Evolutionary conservation across 345 rosid genomes (phyloP).

Genomic region (Turnera subulata): DNA sequence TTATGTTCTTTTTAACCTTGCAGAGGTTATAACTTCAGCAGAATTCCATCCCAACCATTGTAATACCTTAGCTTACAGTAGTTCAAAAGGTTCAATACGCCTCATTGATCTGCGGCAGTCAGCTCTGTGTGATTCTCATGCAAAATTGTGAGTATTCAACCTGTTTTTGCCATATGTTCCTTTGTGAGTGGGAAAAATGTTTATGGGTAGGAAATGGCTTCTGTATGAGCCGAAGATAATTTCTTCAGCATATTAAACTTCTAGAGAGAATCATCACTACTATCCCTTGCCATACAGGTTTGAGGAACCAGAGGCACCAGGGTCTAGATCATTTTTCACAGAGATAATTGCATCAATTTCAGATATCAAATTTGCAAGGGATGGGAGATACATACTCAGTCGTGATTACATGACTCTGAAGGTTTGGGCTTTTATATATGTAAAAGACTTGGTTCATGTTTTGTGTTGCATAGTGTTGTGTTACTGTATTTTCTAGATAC

Average conservation of each 20-base stretch:
- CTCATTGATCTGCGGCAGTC: constrained; percentile 96
- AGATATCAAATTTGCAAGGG: constrained; percentile 84
- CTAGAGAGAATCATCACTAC: too few species aligned
- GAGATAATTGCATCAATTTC: constrained; percentile 99
- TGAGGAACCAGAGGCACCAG: constrained; percentile 92
- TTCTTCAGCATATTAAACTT: too few species aligned
- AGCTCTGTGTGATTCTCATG: constrained; percentile 69
- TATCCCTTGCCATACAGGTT: constrained; percentile 42
- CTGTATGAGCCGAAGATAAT: too few species aligned
- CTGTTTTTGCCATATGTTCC: neutral
- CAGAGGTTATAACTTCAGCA: constrained; percentile 99
- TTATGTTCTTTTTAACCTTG: constrained; percentile 12
- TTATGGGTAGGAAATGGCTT: neutral
- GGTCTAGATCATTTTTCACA: constrained; percentile 94
- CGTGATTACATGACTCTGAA: constrained; percentile 99
- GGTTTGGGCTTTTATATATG: constrained; percentile 38
- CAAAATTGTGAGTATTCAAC: constrained; percentile 58
- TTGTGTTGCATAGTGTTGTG: neutral
- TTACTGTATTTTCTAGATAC: too few species aligned
- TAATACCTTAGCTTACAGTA: constrained; percentile 91
- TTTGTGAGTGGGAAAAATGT: neutral
- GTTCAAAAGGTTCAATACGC: constrained; percentile 98
- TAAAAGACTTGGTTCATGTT: neutral
- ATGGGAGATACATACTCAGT: constrained; percentile 89
- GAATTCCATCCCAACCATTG: constrained; percentile 97